Percentiles rank a stretch among this genome's conserved stretches.
Conservation (phyloP, 108 stramenopile species). For the Parmales sp. region DNA sequence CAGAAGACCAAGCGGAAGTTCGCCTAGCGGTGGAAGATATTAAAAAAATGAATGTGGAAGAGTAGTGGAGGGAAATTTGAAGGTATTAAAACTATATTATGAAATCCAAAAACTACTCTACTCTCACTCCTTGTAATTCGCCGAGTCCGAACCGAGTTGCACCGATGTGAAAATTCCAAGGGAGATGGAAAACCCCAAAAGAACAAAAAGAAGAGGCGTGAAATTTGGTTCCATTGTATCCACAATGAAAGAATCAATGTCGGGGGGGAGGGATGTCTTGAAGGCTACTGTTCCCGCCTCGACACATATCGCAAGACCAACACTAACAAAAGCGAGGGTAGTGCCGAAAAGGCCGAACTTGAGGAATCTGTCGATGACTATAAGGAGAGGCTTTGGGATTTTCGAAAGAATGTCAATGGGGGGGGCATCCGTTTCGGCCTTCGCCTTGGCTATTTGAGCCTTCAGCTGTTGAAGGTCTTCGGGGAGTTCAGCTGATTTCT, state of each 20-base stretch:
- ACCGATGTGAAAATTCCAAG: slow-evolving; percentile 64
- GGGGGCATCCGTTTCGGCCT: slow-evolving; percentile 41
- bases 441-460: no score
- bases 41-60: no score
- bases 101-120: no score
- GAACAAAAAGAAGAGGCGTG: slow-evolving; percentile 57
- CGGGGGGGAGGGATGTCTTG: slow-evolving; percentile 39
- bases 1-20: no score
- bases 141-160: slow-evolving; percentile 43
- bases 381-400: slow-evolving; percentile 48
- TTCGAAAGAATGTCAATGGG: slow-evolving; percentile 44
- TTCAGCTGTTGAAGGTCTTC: no score
- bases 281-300: slow-evolving; percentile 63
- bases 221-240: slow-evolving; percentile 68
- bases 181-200: slow-evolving; percentile 59
- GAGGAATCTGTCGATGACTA: slow-evolving; percentile 56
- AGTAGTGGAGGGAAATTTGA: no score
- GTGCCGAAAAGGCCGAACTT: slow-evolving; percentile 41
- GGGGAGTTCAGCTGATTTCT: no score
- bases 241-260: slow-evolving; percentile 53
- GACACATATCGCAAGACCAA: slow-evolving; percentile 59
- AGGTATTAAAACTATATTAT: no score
- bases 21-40: no score
- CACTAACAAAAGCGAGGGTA: slow-evolving; percentile 45
- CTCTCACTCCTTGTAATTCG: slow-evolving; percentile 38